phyloP scores from a whole-genome alignment of 2,329 filamentous ascomycete genomes.

The Colletotrichum viniferum region DNA sequence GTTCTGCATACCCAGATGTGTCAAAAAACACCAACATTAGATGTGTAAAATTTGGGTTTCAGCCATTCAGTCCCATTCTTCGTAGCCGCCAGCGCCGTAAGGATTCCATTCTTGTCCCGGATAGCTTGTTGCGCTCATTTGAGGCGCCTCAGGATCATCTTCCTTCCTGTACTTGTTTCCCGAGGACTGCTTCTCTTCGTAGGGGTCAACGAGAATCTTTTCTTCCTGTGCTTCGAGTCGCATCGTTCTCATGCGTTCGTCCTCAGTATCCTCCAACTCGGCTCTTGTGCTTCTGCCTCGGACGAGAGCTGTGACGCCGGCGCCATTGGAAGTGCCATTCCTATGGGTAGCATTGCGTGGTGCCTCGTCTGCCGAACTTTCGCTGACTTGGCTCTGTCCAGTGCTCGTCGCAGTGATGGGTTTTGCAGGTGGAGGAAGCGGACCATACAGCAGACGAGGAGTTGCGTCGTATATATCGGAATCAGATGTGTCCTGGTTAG shows the following conservation, averaged over 20 bases:
- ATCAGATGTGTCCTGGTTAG: slow-evolving; percentile 27
- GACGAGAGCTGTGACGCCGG: background rate
- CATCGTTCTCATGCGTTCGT: slow-evolving; percentile 49
- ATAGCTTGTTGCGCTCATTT: slow-evolving; percentile 72
- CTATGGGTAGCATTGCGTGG: slow-evolving; percentile 17
- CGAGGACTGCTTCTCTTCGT: slow-evolving; percentile 26
- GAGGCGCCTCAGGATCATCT: slow-evolving; percentile 50
- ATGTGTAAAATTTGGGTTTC: no score
- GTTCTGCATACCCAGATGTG: background rate
- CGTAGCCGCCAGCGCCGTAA: slow-evolving; percentile 36
- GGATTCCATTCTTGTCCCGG: slow-evolving; percentile 75
- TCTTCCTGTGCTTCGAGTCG: slow-evolving; percentile 54
- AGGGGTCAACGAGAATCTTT: slow-evolving; percentile 51
- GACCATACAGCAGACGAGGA: slow-evolving; percentile 25
- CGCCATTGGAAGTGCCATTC: slow-evolving; percentile 17
- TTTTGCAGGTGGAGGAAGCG: background rate
- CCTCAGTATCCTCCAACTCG: slow-evolving; percentile 47
- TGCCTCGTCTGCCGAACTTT: slow-evolving; percentile 14
- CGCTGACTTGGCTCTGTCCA: slow-evolving; percentile 16
- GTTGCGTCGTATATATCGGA: slow-evolving; percentile 37
- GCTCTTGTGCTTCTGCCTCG: slow-evolving; percentile 25
- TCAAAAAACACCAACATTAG: background rate
- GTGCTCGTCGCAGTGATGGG: slow-evolving; percentile 16
- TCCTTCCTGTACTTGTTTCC: slow-evolving; percentile 38
- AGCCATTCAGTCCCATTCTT: slow-evolving; percentile 12